Evolutionary conservation across 2,329 filamentous ascomycete genomes (phyloP).

Genomic region (Clarireedia sp.): DNA sequence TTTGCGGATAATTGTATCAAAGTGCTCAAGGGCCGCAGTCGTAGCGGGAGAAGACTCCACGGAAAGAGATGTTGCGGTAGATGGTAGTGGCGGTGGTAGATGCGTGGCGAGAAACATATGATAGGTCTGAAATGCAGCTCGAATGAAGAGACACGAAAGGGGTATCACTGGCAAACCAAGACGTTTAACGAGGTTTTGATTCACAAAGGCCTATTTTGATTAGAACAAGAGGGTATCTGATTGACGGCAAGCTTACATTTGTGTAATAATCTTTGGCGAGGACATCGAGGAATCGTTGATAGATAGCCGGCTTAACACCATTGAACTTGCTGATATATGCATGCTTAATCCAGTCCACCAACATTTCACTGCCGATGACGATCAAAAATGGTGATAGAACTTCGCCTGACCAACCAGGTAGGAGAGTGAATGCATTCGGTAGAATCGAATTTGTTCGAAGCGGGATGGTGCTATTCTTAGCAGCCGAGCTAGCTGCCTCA

Average conservation of each 20-base stretch:
- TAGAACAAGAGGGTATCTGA: conserved; percentile 12
- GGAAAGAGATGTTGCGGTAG: conserved; percentile 56
- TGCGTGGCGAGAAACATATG: conserved; percentile 94
- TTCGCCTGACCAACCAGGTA: conserved; percentile 82
- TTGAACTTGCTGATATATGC: conserved; percentile 99
- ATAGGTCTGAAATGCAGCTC: conserved; percentile 90
- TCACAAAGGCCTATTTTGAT: conserved; percentile 64
- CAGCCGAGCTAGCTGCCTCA: conserved; percentile 40
- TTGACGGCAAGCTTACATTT: conserved; percentile 48
- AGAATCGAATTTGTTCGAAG: conserved; percentile 66
- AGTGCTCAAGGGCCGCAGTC: conserved; percentile 67
- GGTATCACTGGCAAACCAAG: conserved; percentile 88
- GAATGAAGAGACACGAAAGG: conserved; percentile 88
- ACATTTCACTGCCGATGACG: conserved; percentile 90
- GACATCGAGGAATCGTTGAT: conserved; percentile 83
- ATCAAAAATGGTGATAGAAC: conserved; percentile 89
- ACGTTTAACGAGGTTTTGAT: conserved; percentile 81
- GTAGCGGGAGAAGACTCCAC: conserved; percentile 67
- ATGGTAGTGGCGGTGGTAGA: conserved; percentile 64
- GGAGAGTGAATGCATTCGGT: conserved; percentile 81
- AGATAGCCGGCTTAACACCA: conserved; percentile 86
- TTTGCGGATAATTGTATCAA: conserved; percentile 69
- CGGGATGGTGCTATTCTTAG: conserved; percentile 30
- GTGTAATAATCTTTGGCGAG: conserved; percentile 97
- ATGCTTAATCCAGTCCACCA: conserved; percentile 95